Evolutionary conservation across 2,329 filamentous ascomycete species (phyloP), one percentile per base, ranked within the genome.

Genomic region (Nannizziopsis arthrosporioides): DNA sequence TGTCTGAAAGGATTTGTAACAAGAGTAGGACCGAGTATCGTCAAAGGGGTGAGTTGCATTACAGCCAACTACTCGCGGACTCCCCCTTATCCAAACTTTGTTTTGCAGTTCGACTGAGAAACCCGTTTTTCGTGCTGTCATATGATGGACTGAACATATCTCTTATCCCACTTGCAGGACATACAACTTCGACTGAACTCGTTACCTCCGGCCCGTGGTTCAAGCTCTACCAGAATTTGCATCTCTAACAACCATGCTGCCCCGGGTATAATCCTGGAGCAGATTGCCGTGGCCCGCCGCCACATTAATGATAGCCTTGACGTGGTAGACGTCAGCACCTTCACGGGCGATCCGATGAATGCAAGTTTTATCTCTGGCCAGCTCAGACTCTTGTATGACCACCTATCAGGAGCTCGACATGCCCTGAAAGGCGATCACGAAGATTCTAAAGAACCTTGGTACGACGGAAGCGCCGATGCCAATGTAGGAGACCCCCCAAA

Each of bases 1-100:
- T 80, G 78, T 56, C 81, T 96, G 53, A 98, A 98, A 66, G 92
- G 92, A 14, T 85, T 87, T 58, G 79, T 96, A 51, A 96, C 90
- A 1, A 80, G 92, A 47, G 80, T 94, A 32, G 92, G 92, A 35
- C 86, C 86, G n/a, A 80, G 84, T 44, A 83, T 98, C 54, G 83
- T 94, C 54, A 94, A 94, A 64, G 90, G 88, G 55, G 85, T 89
- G 73, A 57, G 81, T 74, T 40, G 3, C 27, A 34, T 30, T 38
- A 39, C 15, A 31, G 47, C 50, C 31, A 34, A 27, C 36, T 35
- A 15, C 19, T 27, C n/a, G 1, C 2, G 10, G 31, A 11, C 22
- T 34, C n/a, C 22, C 22, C 22, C 22, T 3, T 27, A 7, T 7
- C 22, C 42, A 10, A 31, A 35, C 41, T 41, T n/a, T 34, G 34